phyloP scores from a whole-genome alignment of 2,329 filamentous ascomycete genomes.

The Truncatella angustata region DNA sequence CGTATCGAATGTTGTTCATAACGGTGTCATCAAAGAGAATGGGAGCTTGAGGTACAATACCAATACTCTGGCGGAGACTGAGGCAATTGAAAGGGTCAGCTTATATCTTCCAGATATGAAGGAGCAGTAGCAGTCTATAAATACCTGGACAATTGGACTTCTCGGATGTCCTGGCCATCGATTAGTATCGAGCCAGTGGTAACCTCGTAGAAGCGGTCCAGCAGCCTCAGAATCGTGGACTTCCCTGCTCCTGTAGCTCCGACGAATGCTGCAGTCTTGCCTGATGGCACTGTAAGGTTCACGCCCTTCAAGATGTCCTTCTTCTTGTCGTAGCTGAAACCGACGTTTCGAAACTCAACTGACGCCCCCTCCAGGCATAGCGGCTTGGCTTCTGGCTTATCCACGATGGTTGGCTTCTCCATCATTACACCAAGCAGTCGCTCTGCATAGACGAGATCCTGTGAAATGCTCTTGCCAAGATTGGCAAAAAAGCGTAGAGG shows the following conservation, averaged over 20 bases:
- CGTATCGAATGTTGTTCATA: constrained; percentile 55
- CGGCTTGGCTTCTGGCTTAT: constrained; percentile 47
- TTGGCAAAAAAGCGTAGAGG: constrained; percentile 69
- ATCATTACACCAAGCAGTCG: constrained; percentile 57
- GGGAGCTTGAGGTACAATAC: constrained; percentile 44
- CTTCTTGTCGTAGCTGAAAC: constrained; percentile 59
- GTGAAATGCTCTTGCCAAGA: constrained; percentile 54
- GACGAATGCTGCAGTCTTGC: constrained; percentile 58
- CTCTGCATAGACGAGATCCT: constrained; percentile 57
- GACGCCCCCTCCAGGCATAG: constrained; percentile 51
- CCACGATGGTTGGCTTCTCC: constrained; percentile 54
- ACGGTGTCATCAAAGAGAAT: constrained; percentile 52
- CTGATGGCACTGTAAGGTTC: constrained; percentile 47
- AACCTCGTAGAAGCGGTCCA: constrained; percentile 52
- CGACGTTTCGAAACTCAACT: constrained; percentile 54
- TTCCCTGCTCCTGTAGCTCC: constrained; percentile 57
- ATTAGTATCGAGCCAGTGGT: constrained; percentile 43
- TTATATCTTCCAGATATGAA: no score
- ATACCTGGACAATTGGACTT: constrained; percentile 37
- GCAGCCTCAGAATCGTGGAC: constrained; percentile 46
- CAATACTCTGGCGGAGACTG: constrained; percentile 40
- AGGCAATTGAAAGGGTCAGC: constrained; percentile 5
- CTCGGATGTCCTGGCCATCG: constrained; percentile 43
- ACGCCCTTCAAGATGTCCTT: constrained; percentile 56
- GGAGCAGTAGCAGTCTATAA: no score